Percentiles rank a stretch among this genome's conserved stretches.
Evolutionary conservation across 495 filamentous ascomycete genomes (phyloP).

Genomic region (Aspergillus sclerotiicarbonarius): DNA sequence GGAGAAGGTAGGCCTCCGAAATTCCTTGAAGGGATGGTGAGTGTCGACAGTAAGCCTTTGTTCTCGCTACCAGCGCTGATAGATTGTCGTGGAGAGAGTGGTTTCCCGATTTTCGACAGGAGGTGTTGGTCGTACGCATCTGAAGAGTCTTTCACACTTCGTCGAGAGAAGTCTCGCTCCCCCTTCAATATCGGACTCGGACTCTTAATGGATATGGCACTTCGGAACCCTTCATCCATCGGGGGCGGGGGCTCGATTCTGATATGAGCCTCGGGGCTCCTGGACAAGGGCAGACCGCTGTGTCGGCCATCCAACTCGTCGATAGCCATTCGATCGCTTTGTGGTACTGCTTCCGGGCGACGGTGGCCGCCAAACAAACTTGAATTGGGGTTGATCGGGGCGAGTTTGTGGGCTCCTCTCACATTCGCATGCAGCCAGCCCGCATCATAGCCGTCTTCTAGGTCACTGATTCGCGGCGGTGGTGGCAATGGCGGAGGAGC

Average conservation of each 20-base stretch:
- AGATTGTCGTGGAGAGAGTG: conserved; percentile 57
- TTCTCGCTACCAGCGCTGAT: conserved; percentile 52
- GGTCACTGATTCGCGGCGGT: conserved; percentile 52
- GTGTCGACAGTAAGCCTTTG: conserved; percentile 46
- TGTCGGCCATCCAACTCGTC: conserved; percentile 39
- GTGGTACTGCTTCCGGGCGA: conserved; percentile 29
- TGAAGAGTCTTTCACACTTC: conserved; percentile 57
- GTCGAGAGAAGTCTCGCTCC: conserved; percentile 56
- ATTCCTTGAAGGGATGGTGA: conserved; percentile 45
- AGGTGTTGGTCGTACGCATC: conserved; percentile 78
- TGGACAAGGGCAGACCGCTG: conserved; percentile 27
- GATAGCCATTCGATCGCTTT: conserved; percentile 40
- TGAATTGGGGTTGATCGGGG: conserved; percentile 52
- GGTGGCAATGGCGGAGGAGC: conserved; percentile 64
- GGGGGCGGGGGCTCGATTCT: conserved; percentile 48
- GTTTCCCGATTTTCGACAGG: conserved; percentile 70
- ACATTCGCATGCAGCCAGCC: conserved; percentile 60
- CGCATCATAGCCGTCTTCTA: conserved; percentile 56
- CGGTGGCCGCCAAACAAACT: conserved; percentile 53
- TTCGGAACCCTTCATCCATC: conserved; percentile 44
- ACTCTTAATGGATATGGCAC: conserved; percentile 37
- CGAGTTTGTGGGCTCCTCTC: conserved; percentile 33
- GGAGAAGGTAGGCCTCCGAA: conserved; percentile 45
- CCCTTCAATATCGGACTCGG: conserved; percentile 57
- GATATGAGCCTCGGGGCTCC: conserved; percentile 42